A percentile compares a stretch with the other conserved stretches of the same genome.
phyloP scores from a whole-genome alignment of 768 basidiomycete genomes.

The Serendipita sp. region DNA sequence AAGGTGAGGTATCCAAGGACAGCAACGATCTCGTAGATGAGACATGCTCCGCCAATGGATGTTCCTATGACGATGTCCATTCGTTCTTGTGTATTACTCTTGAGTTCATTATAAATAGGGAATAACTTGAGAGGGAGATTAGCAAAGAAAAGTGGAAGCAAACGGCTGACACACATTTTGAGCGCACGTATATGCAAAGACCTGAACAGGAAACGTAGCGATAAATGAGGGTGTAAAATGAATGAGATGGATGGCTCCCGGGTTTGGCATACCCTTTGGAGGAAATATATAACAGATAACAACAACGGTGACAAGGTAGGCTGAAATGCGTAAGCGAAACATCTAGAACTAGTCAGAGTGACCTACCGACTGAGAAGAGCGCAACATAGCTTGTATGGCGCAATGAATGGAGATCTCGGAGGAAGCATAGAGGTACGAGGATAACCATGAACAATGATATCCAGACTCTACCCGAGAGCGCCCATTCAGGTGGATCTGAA shows the following conservation, averaged over 20 bases:
- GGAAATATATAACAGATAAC: conserved; percentile 66
- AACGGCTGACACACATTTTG: conserved; percentile 48
- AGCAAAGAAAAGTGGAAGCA: not conserved
- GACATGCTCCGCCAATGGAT: conserved; percentile 68
- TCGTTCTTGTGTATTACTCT: conserved; percentile 56
- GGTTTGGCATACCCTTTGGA: conserved; percentile 39
- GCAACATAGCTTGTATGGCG: conserved; percentile 85
- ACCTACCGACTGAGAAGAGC: conserved; percentile 70
- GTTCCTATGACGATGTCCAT: conserved; percentile 79
- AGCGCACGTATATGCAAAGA: conserved; percentile 82
- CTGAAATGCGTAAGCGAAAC: conserved; percentile 23
- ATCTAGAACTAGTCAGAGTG: not conserved
- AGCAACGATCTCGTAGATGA: conserved; percentile 79
- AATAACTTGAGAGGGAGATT: conserved; percentile 43
- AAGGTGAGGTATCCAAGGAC: conserved; percentile 87
- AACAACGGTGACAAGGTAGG: conserved; percentile 65
- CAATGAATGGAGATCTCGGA: conserved; percentile 68
- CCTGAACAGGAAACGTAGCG: conserved; percentile 80
- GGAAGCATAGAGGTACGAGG: conserved; percentile 66
- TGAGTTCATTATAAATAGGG: conserved; percentile 84
- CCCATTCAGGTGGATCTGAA: conserved; percentile 56
- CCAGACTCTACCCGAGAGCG: conserved; percentile 67
- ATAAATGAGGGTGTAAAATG: conserved; percentile 65
- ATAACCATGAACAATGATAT: conserved; percentile 58
- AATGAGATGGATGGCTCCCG: conserved; percentile 53